A percentile compares a stretch with the other conserved stretches of the same genome.
These are phyloP conservation scores for Cadophora malorum DNA, from an alignment of 2,329 filamentous ascomycete species.

Conservation along the genomic window DNA sequence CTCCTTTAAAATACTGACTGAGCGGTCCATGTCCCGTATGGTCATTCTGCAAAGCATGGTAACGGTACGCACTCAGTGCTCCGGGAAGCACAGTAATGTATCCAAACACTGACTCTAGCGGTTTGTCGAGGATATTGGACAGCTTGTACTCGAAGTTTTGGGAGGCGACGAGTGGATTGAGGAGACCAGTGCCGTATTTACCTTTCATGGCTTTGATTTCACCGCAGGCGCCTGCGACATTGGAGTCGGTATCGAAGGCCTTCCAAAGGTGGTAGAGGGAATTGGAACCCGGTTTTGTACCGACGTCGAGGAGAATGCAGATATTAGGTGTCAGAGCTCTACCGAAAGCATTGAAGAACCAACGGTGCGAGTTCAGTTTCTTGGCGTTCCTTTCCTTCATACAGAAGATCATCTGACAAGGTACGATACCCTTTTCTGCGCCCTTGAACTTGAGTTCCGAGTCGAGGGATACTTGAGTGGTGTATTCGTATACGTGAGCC, in stretches of 20 bases:
- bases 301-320: conserved; percentile 95
- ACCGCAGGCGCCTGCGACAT: conserved; percentile 93
- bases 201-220: conserved; percentile 99
- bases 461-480: conserved; percentile 95
- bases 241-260: conserved; percentile 96
- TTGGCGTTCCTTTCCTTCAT: conserved; percentile 97
- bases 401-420: conserved; percentile 98
- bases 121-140: conserved; percentile 98
- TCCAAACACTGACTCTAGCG: conserved; percentile 94
- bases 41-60: conserved; percentile 95
- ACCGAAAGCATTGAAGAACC: conserved; percentile 99
- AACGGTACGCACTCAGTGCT: conserved; percentile 93
- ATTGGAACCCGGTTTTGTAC: conserved; percentile 86
- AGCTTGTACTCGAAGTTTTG: conserved; percentile 99
- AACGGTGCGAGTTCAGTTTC: conserved; percentile 97
- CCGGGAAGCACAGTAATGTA: conserved; percentile 98
- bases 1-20: conserved; percentile 99
- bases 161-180: conserved; percentile 94
- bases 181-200: conserved; percentile 77
- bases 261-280: conserved; percentile 99
- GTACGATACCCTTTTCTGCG: conserved; percentile 97
- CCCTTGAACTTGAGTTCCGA: conserved; percentile 98
- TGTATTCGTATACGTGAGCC: conserved; percentile 98
- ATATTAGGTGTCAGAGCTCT: conserved; percentile 92
- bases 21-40: conserved; percentile 93